Evolutionary conservation across 2,329 filamentous ascomycete species (phyloP), one percentile per base, ranked within the genome.

Genomic region (Sporothrix brasiliensis): DNA sequence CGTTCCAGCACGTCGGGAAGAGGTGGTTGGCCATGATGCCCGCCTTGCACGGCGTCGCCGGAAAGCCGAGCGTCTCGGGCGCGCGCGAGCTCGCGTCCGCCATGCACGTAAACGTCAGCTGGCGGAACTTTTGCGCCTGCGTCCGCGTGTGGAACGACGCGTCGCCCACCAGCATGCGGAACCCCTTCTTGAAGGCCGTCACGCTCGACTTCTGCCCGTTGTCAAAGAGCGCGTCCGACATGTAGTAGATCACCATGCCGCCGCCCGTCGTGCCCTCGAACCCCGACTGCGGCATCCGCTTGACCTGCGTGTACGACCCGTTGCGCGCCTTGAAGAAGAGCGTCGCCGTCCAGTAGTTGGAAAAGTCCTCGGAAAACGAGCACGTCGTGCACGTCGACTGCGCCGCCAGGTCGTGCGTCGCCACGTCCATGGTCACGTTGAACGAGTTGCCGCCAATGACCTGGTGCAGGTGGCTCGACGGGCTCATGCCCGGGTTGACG

Each of bases 1-100:
- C 85, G 71, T 87, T 79, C 85, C 85, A 87, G 53, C 72, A 76
- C 14, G 79, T 81, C n/a, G 82, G 83, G 77, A 84, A 83, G 21
- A 81, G 79, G 71, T 81, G 79, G 61, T 81, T 77, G 50, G 80
- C 79, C 79, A 82, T 82, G 73, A 83, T 81, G 34, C 81, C 81
- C 9, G 78, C 79, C 4, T 75, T 75, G 73, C 82, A 83, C 1
- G 77, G 78, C 69, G 76, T 75, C 0, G 76, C 77, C 2, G 81
- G 81, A 75, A 83, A 81, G 63, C 79, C 77, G 24, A 79, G 75
- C n/a, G 80, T 81, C 53, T 81, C 79, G 76, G 82, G 79, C 63
- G 79, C 54, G 56, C 67, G 52, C 74, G 73, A 54, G 76, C 75
- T 66, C 74, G 75, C 71, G 34, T 47, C 13, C 21, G 69, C 70